A percentile compares a stretch with the other conserved stretches of the same genome.
Evolutionary conservation across 1,284 basidiomycete genomes (phyloP).

Genomic region (Waitea zeae): DNA sequence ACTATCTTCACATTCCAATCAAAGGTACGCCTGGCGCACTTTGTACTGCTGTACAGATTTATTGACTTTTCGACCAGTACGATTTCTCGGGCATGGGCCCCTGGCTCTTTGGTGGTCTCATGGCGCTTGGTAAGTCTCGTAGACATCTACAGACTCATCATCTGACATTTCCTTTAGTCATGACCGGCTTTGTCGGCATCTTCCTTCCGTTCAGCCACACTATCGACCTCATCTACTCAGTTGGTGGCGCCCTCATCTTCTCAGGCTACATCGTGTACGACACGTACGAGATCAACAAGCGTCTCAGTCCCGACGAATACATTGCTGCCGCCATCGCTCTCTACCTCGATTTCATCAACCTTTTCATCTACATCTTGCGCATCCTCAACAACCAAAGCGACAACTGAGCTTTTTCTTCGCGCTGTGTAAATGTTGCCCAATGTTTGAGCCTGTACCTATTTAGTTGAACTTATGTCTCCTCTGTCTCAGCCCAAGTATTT

Average conservation of each 20-base stretch:
- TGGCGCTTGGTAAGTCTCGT: slow-evolving; percentile 57
- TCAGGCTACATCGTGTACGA: slow-evolving; percentile 76
- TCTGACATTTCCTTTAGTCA: slow-evolving; percentile 25
- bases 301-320: slow-evolving; percentile 75
- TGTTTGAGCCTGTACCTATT: too few relatives aligned
- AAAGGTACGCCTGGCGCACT: too few relatives aligned
- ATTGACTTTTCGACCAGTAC: too few relatives aligned
- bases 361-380: slow-evolving; percentile 69
- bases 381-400: slow-evolving; percentile 33
- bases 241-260: slow-evolving; percentile 67
- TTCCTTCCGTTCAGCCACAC: slow-evolving; percentile 69
- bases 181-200: slow-evolving; percentile 61
- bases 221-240: slow-evolving; percentile 64
- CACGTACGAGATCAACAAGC: slow-evolving; percentile 69
- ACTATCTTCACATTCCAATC: background rate
- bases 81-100: slow-evolving; percentile 78
- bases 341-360: slow-evolving; percentile 73
- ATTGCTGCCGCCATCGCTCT: slow-evolving; percentile 75
- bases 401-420: too few relatives aligned
- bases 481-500: too few relatives aligned
- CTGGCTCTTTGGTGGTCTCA: slow-evolving; percentile 64
- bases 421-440: too few relatives aligned
- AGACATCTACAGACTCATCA: too few relatives aligned
- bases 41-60: too few relatives aligned
- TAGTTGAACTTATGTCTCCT: too few relatives aligned